Evolutionary conservation across 2,329 filamentous ascomycete species (phyloP), one percentile per base, ranked within the genome.

Genomic region (Fusarium nurragi): DNA sequence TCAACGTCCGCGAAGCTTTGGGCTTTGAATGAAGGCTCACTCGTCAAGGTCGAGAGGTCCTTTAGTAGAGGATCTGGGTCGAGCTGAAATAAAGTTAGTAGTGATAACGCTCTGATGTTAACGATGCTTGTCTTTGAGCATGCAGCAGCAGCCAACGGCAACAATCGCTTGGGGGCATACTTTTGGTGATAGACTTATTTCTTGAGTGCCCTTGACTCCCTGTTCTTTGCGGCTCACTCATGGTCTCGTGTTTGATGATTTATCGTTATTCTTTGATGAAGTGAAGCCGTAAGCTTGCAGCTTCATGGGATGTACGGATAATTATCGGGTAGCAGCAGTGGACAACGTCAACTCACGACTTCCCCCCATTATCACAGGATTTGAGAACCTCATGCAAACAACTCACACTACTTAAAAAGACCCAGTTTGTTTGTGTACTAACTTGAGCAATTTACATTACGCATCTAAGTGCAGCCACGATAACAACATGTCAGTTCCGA

Each of bases 11-110:
- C 11, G n/a, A 43, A 23, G 12, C n/a, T 4, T 14, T 11, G 11
- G 3, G 25, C 1, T 13, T 4, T 19, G 39, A 22, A n/a, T n/a
- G 8, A 7, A 46, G 21, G 76, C 88, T 78, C 83, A 94, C 90
- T 94, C 90, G 64, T 89, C 87, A 62, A 81, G 79, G 71, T 95
- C 92, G 19, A 97, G 81, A 5, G 93, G 93, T 1, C 92, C 92
- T 76, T 88, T 91, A 6, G 92, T 95, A 40, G 89, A 85, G 38
- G 89, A 87, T 47, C 90, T 83, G 10, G 89, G 85, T 40, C 88
- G 79, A n/a, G 84, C 85, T 86, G 67, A 21, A 22, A 21, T 41
- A 68, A 36, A 66, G 69, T 72, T 46, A 71, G 69, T 34, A 12
- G 5, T 43, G 48, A 51, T 48, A 25, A 44, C 16, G 48, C 7